A percentile compares a stretch with the other conserved stretches of the same genome.
phyloP scores from a whole-genome alignment of 352 stramenopile genomes.

The Saprolegnia parasitica region DNA sequence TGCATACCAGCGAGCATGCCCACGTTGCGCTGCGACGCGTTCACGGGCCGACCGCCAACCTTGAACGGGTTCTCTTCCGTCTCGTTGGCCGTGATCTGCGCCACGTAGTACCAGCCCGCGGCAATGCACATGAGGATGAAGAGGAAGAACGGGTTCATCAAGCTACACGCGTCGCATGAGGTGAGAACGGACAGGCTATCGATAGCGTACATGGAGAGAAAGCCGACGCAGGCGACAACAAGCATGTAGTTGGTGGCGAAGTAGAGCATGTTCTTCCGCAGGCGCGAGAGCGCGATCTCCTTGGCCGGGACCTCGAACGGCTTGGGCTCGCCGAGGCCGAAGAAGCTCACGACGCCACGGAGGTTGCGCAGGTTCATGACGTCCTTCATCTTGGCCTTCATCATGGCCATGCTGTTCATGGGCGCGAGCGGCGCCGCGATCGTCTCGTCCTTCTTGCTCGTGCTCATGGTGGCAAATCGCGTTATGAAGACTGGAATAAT shows the following conservation, averaged over 20 bases:
- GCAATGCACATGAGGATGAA: slow-evolving; percentile 81
- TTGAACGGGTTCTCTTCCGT: slow-evolving; percentile 67
- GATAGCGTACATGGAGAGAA: slow-evolving; percentile 70
- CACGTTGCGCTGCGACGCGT: slow-evolving; percentile 75
- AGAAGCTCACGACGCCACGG: slow-evolving; percentile 74
- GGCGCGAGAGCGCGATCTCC: slow-evolving; percentile 52
- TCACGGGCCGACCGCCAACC: slow-evolving; percentile 61
- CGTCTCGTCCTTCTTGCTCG: slow-evolving; percentile 42
- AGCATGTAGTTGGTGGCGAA: slow-evolving; percentile 84
- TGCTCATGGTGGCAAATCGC: not conserved
- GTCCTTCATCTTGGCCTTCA: slow-evolving; percentile 63
- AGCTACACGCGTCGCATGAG: slow-evolving; percentile 33
- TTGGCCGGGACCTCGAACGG: slow-evolving; percentile 73
- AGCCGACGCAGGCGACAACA: slow-evolving; percentile 62
- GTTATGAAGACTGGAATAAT: slow-evolving; percentile 1
- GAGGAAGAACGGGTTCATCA: slow-evolving; percentile 83
- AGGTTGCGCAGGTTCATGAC: slow-evolving; percentile 70
- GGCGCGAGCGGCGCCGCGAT: slow-evolving; percentile 60
- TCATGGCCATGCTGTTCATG: slow-evolving; percentile 52
- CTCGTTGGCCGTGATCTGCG: slow-evolving; percentile 60
- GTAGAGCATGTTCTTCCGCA: slow-evolving; percentile 76
- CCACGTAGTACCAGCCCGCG: slow-evolving; percentile 78
- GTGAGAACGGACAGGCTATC: not conserved
- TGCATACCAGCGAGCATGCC: slow-evolving; percentile 65
- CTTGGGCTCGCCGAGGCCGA: slow-evolving; percentile 80